phyloP scores from a whole-genome alignment of 108 stramenopile species.

The Parmales sp. region DNA sequence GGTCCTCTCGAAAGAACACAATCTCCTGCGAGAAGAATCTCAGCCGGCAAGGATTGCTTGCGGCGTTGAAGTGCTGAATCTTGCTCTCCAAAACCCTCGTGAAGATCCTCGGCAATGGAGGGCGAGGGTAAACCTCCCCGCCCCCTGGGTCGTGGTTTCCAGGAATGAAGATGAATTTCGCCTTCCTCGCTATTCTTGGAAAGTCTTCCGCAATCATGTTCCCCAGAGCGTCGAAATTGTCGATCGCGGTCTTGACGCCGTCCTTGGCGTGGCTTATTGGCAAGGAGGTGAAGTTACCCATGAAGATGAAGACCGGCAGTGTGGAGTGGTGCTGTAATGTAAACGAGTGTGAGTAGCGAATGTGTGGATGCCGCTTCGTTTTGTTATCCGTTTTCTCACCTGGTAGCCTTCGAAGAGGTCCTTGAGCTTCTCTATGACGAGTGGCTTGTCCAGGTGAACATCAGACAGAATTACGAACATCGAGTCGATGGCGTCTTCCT shows the following conservation, averaged over 20 bases:
- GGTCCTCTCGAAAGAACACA: conserved; percentile 78
- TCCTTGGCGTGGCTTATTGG: conserved; percentile 31
- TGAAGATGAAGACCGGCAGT: conserved; percentile 71
- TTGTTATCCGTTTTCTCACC: too few relatives aligned
- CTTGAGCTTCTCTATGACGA: conserved; percentile 62
- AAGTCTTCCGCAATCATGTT: conserved; percentile 45
- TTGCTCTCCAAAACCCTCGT: conserved; percentile 31
- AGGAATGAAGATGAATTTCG: conserved; percentile 77
- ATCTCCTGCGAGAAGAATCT: conserved; percentile 74
- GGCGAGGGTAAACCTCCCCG: conserved; percentile 49
- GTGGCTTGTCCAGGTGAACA: conserved; percentile 76
- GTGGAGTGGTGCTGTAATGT: conserved; percentile 35
- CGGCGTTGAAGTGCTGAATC: conserved; percentile 25
- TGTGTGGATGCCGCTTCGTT: too few relatives aligned
- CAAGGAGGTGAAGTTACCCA: conserved; percentile 81
- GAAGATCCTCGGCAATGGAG: conserved; percentile 49
- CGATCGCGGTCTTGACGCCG: conserved; percentile 34
- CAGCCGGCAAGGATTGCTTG: conserved; percentile 76
- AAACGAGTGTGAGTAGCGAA: too few relatives aligned
- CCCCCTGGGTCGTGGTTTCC: conserved; percentile 73
- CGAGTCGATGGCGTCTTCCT: conserved; percentile 39
- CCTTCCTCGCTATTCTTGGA: conserved; percentile 43
- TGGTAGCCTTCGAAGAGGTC: conserved; percentile 58
- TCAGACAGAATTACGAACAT: conserved; percentile 77
- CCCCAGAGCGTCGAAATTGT: conserved; percentile 54